These are phyloP conservation scores for Russula abietina DNA, from an alignment of 768 basidiomycete species.

Conservation along the genomic window DNA sequence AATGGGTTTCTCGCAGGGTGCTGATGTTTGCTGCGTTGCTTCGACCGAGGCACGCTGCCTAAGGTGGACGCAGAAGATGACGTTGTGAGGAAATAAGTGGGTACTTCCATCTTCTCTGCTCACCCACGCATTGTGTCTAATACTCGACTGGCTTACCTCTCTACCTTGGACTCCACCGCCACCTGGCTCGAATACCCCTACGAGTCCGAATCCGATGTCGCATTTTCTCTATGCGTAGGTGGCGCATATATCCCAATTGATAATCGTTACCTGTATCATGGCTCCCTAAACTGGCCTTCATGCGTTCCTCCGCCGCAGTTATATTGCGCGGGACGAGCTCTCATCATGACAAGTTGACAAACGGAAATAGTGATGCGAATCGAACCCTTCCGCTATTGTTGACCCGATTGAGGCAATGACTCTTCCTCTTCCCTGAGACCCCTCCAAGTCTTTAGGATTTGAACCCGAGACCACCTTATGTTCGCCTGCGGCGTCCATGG, in stretches of 20 bases:
- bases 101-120: no score
- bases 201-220: not conserved
- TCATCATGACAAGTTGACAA: not conserved
- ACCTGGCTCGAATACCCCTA: no score
- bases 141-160: no score
- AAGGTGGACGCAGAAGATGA: no score
- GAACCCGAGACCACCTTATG: not conserved
- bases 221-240: not conserved
- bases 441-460: not conserved
- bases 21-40: no score
- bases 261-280: not conserved
- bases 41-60: no score
- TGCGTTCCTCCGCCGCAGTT: slow-evolving; percentile 2
- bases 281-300: not conserved
- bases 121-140: no score
- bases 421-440: not conserved
- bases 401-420: not conserved
- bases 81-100: no score
- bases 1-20: no score
- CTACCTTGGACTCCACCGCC: no score
- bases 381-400: not conserved
- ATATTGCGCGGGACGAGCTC: not conserved
- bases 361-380: not conserved
- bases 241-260: not conserved
- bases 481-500: not conserved